Conservation (phyloP, 192 early-diverging fungal genomes). For the Umbelopsis ramanniana region DNA sequence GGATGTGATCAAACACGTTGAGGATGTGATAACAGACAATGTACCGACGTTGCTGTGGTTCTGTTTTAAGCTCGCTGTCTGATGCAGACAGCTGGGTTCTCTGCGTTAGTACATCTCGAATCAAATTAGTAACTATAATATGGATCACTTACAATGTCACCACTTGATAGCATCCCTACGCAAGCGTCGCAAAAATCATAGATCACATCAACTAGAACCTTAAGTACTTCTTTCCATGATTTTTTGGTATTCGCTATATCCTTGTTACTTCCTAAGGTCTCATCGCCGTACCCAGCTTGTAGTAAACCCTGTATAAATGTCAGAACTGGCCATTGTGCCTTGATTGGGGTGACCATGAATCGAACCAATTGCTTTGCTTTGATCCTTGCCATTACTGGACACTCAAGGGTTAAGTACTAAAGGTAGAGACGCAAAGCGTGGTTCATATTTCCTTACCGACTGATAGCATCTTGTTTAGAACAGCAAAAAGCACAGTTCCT, state of each 20-base stretch:
- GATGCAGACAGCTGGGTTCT: neutral
- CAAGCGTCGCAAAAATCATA: neutral
- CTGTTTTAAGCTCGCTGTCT: neutral
- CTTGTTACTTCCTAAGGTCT: neutral
- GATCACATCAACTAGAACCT: neutral
- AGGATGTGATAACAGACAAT: conserved; percentile 8
- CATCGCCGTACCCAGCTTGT: neutral
- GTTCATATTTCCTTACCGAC: neutral
- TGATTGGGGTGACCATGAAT: neutral
- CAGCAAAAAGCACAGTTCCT: neutral
- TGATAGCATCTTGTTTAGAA: conserved; percentile 3
- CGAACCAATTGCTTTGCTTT: conserved; percentile 1
- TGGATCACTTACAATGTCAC: neutral
- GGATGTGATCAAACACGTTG: neutral
- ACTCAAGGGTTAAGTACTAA: neutral
- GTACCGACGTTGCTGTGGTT: neutral
- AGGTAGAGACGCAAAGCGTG: neutral
- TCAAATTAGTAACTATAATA: neutral
- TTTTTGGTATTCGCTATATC: neutral
- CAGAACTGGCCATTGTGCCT: neutral
- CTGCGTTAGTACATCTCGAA: no score
- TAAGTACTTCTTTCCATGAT: neutral
- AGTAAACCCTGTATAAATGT: neutral
- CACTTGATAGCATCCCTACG: neutral
- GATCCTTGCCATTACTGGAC: conserved; percentile 2